Base-by-base conservation (phyloP, 768 basidiomycete genomes). In the Lactifluus pinguis region DNA sequence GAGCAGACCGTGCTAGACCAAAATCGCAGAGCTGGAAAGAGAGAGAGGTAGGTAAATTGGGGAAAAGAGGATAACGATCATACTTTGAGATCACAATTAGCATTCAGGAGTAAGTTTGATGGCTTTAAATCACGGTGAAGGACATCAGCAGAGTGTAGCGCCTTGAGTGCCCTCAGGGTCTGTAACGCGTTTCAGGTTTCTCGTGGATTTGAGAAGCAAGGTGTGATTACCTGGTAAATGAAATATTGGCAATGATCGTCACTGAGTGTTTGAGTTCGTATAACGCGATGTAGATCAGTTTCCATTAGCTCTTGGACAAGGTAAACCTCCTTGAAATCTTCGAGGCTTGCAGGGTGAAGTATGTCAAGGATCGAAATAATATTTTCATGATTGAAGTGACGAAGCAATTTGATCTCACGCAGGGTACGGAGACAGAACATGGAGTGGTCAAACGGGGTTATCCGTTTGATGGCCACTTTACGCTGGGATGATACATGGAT, bases 201-300 rank as follows among this genome's bases (percentile, higher is more conserved):
- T 39, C 15, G 15, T 21, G 10, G 10, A 10, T 38, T 5, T 38
- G 38, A 49, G 19, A 55, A 36, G 53, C 14, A 39, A 4, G 32
- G 5, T 34, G 55, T 29, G 49, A 44, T 30, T 63, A 84, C 86
- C 80, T 98, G 95, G 72, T 99, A 99, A 66, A 95, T 86, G 70
- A 99, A 98, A 72, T 99, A 99, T 73, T 98, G 93, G 67, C 85
- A 87, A 70, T 98, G 95, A 70, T 98, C 94, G 70, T 98, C 95
- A 60, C 87, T 89, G 45, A 99, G 79, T 61, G 89, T 84, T 73
- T 98, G 95, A 0, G 97, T 95, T 29, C 92, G 81, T 67, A 99
- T 98, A 50, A 99, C 97, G 57, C 95, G 86, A 71, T 98, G 94
- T 66, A 98, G 76, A 75, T 98, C 95, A 0, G 92, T 95, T 74